phyloP scores from a whole-genome alignment of 768 basidiomycete genomes.

The Lepiota brunneoincarnata region DNA sequence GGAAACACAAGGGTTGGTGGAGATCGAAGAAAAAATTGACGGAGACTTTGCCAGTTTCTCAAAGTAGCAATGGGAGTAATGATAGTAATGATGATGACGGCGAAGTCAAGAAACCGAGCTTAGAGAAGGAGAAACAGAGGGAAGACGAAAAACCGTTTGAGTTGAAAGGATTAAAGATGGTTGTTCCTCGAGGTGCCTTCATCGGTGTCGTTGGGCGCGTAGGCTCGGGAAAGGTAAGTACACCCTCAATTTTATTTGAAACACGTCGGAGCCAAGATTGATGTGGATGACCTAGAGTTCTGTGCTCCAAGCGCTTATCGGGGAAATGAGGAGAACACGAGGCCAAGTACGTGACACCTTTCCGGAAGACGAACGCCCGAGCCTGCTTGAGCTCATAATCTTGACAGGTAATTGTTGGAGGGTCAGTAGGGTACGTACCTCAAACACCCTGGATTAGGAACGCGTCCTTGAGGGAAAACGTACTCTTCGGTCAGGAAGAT shows the following conservation, averaged over 20 bases:
- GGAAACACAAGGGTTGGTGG: conserved; percentile 10
- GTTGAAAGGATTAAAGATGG: conserved; percentile 43
- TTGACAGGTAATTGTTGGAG: conserved; percentile 16
- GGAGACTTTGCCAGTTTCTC: too few relatives aligned
- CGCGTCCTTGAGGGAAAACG: conserved; percentile 70
- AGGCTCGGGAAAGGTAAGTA: conserved; percentile 64
- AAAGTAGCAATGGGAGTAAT: neutral
- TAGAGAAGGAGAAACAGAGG: conserved; percentile 6
- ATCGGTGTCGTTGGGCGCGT: conserved; percentile 75
- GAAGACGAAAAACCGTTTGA: conserved; percentile 48
- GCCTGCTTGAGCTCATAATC: neutral
- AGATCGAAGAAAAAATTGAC: conserved; percentile 5
- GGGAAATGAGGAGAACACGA: conserved; percentile 62
- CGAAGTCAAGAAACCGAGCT: neutral
- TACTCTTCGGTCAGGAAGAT: conserved; percentile 67
- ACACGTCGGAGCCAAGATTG: neutral
- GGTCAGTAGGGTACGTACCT: conserved; percentile 56
- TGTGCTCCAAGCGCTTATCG: conserved; percentile 53
- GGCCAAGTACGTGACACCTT: conserved; percentile 43
- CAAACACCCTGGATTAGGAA: conserved; percentile 66
- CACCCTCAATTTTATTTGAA: neutral
- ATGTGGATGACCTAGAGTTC: conserved; percentile 39
- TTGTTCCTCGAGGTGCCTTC: conserved; percentile 53
- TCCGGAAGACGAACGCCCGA: neutral
- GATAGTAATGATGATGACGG: conserved; percentile 12